These are phyloP conservation scores for Cladosporium austrohemisphaericum DNA, from an alignment of 2,329 filamentous ascomycete species.

Conservation along the genomic window DNA sequence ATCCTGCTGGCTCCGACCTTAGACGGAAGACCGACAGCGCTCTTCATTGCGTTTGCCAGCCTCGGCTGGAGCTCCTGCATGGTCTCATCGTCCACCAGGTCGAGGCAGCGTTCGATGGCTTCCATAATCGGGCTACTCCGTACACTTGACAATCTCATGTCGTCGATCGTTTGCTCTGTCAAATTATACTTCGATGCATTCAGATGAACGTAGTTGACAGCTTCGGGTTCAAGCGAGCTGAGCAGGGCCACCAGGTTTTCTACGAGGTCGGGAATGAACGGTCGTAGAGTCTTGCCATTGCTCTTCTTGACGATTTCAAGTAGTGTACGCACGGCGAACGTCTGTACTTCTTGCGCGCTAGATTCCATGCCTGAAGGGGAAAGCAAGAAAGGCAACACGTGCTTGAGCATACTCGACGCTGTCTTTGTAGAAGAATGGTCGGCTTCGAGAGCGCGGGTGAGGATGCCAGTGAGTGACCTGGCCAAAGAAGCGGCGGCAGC, in stretches of 20 bases:
- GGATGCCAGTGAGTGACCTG: slow-evolving; percentile 75
- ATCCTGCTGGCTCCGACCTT: slow-evolving; percentile 89
- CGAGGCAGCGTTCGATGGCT: slow-evolving; percentile 83
- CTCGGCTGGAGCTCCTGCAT: slow-evolving; percentile 70
- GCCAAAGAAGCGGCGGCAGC: slow-evolving; percentile 77
- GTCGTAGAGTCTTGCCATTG: slow-evolving; percentile 67
- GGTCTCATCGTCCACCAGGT: slow-evolving; percentile 72
- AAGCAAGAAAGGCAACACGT: slow-evolving; percentile 85
- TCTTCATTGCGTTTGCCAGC: slow-evolving; percentile 76
- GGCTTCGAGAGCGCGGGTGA: slow-evolving; percentile 81
- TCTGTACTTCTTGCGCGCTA: slow-evolving; percentile 78
- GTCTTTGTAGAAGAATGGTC: slow-evolving; percentile 63
- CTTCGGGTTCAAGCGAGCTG: slow-evolving; percentile 83
- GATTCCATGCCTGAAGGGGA: slow-evolving; percentile 88
- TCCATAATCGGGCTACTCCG: slow-evolving; percentile 87
- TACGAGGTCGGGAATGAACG: slow-evolving; percentile 77
- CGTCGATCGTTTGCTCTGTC: slow-evolving; percentile 85
- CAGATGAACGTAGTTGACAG: slow-evolving; percentile 88
- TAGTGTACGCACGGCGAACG: slow-evolving; percentile 74
- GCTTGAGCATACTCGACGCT: slow-evolving; percentile 73
- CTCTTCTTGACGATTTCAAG: slow-evolving; percentile 88
- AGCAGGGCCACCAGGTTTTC: slow-evolving; percentile 76
- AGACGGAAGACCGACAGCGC: slow-evolving; percentile 82
- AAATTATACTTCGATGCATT: slow-evolving; percentile 80
- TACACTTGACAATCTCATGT: slow-evolving; percentile 74